Base-by-base conservation (phyloP, 2,329 filamentous ascomycete genomes). In the Coniella vitis region DNA sequence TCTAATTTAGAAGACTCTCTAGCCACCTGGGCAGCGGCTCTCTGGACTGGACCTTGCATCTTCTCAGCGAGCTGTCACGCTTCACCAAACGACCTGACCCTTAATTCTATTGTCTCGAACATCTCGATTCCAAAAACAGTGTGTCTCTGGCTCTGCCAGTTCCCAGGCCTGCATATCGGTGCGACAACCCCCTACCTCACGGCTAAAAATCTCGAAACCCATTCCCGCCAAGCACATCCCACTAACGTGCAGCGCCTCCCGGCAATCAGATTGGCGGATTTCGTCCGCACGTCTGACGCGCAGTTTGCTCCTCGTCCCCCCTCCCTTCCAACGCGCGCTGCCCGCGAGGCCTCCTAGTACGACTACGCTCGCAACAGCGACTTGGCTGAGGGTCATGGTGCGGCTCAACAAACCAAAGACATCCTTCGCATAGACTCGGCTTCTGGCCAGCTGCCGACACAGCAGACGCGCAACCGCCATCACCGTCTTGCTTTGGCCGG, bases 401-500 rank as follows among this genome's bases (percentile, higher is more conserved):
- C 12, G 36, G 35, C 32, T 17, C 17, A 19, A 31, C 46, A 9
- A 39, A 42, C 35, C 22, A 31, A 44, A 39, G 37, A 48, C 31
- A 51, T 36, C 29, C 20, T 20, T 38, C 17, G 43, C 16, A 29
- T 45, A 51, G 38, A 10, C 20, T 14, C 37, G 19, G 32, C 38
- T 50, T 35, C 39, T 44, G 17, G 40, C 50, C 45, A 44, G 48
- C 56, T 53, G 56, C 61, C 58, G 60, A 55, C 36, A 13, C 29
- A 29, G 29, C 44, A 46, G 37, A 38, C 45, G 34, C 25, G 31
- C 37, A 25, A 16, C 37, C 37, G 25, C 17, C 48, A 55, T 44
- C 53, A 41, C 12, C 48, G 55, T 43, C 52, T 42, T 57, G 55
- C 56, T 57, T 45, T 45, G 13, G 35, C 49, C 44, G 20, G 21